Percentiles rank a stretch among this genome's conserved stretches.
Conservation (phyloP, 306 rosid genomes). For the Cucumis cinereus region DNA sequence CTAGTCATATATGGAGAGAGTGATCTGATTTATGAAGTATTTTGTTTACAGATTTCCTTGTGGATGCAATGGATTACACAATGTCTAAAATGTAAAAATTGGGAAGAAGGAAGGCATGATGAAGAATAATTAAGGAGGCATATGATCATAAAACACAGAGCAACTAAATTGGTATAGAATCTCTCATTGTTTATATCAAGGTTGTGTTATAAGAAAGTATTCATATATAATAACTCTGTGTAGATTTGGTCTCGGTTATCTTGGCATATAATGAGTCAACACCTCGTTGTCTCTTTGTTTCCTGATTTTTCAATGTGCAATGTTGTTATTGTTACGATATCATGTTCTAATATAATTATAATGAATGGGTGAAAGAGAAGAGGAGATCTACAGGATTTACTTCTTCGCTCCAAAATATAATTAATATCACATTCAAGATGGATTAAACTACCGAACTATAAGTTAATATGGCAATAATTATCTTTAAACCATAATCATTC, state of each 20-base stretch:
- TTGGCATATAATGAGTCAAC: slow-evolving; percentile 38
- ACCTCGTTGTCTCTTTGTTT: slow-evolving; percentile 45
- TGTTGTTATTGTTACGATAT: no score
- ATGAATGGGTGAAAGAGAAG: no score
- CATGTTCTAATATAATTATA: no score
- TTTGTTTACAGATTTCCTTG: slow-evolving; percentile 61
- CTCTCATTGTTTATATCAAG: background rate
- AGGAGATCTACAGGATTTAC: no score
- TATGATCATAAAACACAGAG: background rate
- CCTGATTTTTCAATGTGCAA: no score
- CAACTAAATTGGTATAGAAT: background rate
- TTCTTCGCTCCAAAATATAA: no score
- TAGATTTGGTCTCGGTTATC: slow-evolving; percentile 7
- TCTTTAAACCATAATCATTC: no score
- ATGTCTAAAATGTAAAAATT: slow-evolving; percentile 45
- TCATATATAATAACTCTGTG: slow-evolving; percentile 6
- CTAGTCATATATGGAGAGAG: background rate
- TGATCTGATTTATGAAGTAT: background rate
- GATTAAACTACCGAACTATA: no score
- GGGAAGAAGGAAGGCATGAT: slow-evolving; percentile 9
- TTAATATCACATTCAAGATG: no score
- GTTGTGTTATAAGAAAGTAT: slow-evolving; percentile 14
- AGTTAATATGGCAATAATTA: no score
- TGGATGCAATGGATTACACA: slow-evolving; percentile 62
- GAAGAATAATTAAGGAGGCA: background rate